Evolutionary conservation across 2,329 filamentous ascomycete genomes (phyloP), one percentile per base, ranked within the genome.

Genomic region (Fusarium scirpi): DNA sequence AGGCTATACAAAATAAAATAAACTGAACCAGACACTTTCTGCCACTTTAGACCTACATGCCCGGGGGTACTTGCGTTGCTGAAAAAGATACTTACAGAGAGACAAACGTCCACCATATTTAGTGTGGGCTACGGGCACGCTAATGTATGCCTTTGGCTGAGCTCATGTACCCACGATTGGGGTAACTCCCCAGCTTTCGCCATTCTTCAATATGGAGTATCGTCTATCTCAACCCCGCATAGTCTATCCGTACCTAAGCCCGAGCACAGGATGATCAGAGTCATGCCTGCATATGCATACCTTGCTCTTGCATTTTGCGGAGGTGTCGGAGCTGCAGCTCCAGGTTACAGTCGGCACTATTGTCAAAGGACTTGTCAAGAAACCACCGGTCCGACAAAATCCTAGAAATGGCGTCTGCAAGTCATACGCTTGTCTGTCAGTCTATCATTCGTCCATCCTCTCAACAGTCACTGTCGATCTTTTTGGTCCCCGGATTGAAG

Each of bases 321-420:
- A 53, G 49, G 49, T 45, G 24, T 54, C 62, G 46, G 40, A 54
- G 46, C 25, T 12, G 59, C 8, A 43, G 34, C 52, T 38, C 22
- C 22, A 27, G 52, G 62, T 65, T 52, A 29, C 41, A 38, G 45
- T 52, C 52, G 25, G 43, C 30, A n/a, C 13, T 46, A 62, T 29
- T 30, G 22, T 9, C 29, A 13, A 40, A 57, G 18, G 38, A 22
- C 20, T 24, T 38, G 12, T 46, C 34, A 46, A 45, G 38, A 40
- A 45, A 24, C n/a, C 51, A 65, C 46, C 62, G 60, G 62, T 45
- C 62, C 62, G 62, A 65, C 52, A 65, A 45, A 20, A 18, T 22
- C 4, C 10, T 16, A 25, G 44, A 20, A 38, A 20, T 40, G 24
- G 46, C 22, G 34, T 41, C 32, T 53, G 49, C 32, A 41, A 20